Percentiles rank a stretch among this genome's conserved stretches.
Evolutionary conservation across 331 rosid genomes (phyloP).

Genomic region (Spiraea crenata): DNA sequence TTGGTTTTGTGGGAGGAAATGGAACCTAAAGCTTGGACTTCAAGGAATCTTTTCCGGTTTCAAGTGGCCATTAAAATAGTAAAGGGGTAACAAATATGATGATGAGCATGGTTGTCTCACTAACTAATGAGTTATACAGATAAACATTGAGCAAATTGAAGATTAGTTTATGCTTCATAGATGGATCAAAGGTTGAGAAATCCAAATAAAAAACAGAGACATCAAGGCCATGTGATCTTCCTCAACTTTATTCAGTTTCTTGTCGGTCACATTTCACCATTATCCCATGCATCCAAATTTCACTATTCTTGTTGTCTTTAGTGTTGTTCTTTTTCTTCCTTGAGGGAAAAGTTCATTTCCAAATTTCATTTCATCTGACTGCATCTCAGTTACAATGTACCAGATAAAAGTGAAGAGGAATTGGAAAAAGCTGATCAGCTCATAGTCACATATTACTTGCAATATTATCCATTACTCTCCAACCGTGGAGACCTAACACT

Average conservation of each 20-base stretch:
- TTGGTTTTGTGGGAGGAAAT: no score
- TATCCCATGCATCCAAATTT: not conserved
- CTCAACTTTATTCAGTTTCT: not conserved
- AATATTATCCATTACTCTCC: no score
- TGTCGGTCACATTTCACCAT: not conserved
- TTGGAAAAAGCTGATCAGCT: no score
- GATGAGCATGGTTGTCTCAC: not conserved
- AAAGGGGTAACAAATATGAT: not conserved
- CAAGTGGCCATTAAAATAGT: not conserved
- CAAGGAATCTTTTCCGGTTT: not conserved
- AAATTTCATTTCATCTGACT: no score
- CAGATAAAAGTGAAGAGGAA: no score
- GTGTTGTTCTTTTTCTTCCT: no score
- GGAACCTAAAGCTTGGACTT: not conserved
- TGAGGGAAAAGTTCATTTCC: no score
- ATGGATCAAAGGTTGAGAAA: not conserved
- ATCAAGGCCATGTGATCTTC: conserved; percentile 2
- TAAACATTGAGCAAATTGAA: not conserved
- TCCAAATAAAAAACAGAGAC: not conserved
- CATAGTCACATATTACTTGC: no score
- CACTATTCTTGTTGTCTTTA: no score
- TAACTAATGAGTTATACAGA: not conserved
- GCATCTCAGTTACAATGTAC: no score
- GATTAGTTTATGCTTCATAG: not conserved
- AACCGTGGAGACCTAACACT: no score